phyloP scores from a whole-genome alignment of 345 rosid genomes.

The Arabis alpina region DNA sequence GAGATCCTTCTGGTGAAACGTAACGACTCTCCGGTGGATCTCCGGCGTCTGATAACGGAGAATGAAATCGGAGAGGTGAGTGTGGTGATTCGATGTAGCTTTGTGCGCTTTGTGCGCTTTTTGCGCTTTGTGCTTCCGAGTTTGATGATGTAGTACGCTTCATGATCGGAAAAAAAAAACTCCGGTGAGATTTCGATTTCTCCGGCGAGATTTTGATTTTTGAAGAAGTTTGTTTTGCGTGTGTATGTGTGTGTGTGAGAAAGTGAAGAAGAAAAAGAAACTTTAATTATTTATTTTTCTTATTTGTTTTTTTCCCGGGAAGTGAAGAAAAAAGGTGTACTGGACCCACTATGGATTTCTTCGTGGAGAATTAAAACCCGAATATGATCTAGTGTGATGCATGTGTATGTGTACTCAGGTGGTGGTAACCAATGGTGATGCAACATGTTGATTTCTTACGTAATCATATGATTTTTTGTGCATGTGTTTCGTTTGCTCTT shows the following conservation, averaged over 20 bases:
- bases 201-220: slow-evolving; percentile 27
- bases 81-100: slow-evolving; percentile 58
- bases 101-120: slow-evolving; percentile 26
- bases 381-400: slow-evolving; percentile 17
- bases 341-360: slow-evolving; percentile 32
- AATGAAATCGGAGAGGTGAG: slow-evolving; percentile 70
- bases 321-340: slow-evolving; percentile 1
- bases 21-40: slow-evolving; percentile 61
- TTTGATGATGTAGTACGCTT: slow-evolving; percentile 69
- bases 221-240: slow-evolving; percentile 26
- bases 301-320: slow-evolving; percentile 33
- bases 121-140: slow-evolving; percentile 49
- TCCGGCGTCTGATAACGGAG: slow-evolving; percentile 74
- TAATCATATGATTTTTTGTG: not conserved
- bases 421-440: not conserved
- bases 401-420: not conserved
- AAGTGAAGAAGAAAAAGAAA: slow-evolving; percentile 14
- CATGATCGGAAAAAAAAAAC: slow-evolving; percentile 37
- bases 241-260: slow-evolving; percentile 31
- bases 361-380: slow-evolving; percentile 32
- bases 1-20: slow-evolving; percentile 65
- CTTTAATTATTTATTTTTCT: slow-evolving; percentile 6
- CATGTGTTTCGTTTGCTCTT: too few relatives aligned
- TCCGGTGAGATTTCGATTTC: not conserved
- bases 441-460: not conserved